These are phyloP conservation scores for Cutaneotrichosporon cutaneum DNA, from an alignment of 1,284 basidiomycete genomes.

Conservation along the genomic window DNA sequence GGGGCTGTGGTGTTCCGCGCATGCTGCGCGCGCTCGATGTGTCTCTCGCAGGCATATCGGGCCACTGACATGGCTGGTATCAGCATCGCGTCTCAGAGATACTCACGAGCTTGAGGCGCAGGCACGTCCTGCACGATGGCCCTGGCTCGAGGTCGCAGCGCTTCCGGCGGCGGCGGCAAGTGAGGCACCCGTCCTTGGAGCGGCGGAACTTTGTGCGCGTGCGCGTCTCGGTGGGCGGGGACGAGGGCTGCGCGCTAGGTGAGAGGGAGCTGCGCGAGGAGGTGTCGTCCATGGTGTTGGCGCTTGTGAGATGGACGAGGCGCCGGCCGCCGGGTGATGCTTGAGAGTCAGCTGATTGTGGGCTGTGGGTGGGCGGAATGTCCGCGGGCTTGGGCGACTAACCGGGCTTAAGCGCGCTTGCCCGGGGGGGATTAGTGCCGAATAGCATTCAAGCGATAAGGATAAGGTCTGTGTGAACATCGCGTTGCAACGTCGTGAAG, in stretches of 20 bases:
- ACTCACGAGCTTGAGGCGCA: conserved; percentile 5
- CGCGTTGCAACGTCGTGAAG: too few relatives aligned
- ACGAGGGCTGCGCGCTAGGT: not conserved
- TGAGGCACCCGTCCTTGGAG: conserved; percentile 5
- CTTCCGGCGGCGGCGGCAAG: conserved; percentile 3
- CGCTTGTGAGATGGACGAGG: not conserved
- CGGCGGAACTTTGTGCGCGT: conserved; percentile 4
- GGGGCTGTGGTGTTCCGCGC: not conserved
- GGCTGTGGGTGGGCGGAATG: too few relatives aligned
- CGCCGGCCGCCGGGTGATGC: too few relatives aligned
- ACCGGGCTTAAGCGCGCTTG: too few relatives aligned
- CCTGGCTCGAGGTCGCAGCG: conserved; percentile 5
- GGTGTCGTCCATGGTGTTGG: not conserved
- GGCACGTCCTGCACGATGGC: conserved; percentile 1
- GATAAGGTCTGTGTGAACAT: too few relatives aligned
- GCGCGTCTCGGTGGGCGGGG: not conserved
- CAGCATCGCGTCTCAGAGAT: not conserved
- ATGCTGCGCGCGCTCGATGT: not conserved
- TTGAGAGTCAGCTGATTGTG: too few relatives aligned
- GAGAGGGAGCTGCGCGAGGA: not conserved
- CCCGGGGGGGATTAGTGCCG: too few relatives aligned
- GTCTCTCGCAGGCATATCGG: not conserved
- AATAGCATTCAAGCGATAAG: too few relatives aligned
- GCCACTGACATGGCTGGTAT: not conserved
- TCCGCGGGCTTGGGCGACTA: too few relatives aligned